These are phyloP conservation scores for Lentinula boryana DNA, from an alignment of 768 basidiomycete genomes.

Conservation along the genomic window DNA sequence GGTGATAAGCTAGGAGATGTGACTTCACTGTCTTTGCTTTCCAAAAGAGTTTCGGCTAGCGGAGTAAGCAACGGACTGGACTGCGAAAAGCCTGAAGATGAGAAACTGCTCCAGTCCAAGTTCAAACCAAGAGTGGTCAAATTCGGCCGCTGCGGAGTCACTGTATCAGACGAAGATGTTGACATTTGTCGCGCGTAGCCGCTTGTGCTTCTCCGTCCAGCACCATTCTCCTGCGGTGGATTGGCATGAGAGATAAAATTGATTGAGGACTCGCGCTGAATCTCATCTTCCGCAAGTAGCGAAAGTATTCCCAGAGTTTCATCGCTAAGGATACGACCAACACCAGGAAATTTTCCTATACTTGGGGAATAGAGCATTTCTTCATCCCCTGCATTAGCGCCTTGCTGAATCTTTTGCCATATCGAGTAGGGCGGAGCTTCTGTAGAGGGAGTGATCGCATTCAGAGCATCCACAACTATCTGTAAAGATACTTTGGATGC, in stretches of 20 bases:
- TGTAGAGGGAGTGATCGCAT: conserved; percentile 13
- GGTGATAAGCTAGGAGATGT: conserved; percentile 32
- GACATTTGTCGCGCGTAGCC: neutral
- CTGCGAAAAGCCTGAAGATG: conserved; percentile 55
- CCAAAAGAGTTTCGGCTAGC: conserved; percentile 52
- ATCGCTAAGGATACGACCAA: conserved; percentile 58
- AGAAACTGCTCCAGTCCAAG: conserved; percentile 68
- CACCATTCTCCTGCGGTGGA: neutral
- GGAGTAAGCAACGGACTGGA: conserved; percentile 29
- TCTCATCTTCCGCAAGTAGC: neutral
- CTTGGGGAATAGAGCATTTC: conserved; percentile 23
- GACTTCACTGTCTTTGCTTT: conserved; percentile 49
- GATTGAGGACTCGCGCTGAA: conserved; percentile 39
- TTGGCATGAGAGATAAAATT: conserved; percentile 18
- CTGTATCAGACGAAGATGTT: neutral
- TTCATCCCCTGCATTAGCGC: conserved; percentile 25
- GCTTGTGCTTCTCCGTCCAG: conserved; percentile 15
- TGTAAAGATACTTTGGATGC: conserved; percentile 47
- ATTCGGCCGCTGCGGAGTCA: neutral
- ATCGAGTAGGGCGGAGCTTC: conserved; percentile 14
- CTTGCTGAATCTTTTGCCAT: conserved; percentile 51
- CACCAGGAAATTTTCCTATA: conserved; percentile 24
- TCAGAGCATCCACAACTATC: conserved; percentile 60
- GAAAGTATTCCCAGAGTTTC: conserved; percentile 50
- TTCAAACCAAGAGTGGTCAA: neutral